Percentiles rank a stretch among this genome's conserved stretches.
phyloP scores from a whole-genome alignment of 495 filamentous ascomycete species.

The Penicillium chermesinum region DNA sequence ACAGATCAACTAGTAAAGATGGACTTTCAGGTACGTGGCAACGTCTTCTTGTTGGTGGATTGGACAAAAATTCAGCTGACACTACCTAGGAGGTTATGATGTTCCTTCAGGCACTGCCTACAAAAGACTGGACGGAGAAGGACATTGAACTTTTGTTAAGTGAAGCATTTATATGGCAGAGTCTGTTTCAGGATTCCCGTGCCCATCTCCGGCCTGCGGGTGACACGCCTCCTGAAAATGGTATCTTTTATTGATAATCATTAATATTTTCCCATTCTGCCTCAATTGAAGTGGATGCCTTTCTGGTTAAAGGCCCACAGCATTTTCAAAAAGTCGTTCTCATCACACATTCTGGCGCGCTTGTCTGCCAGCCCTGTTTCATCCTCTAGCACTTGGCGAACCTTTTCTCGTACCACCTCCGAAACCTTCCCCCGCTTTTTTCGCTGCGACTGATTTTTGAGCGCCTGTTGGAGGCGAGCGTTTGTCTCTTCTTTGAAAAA shows the following conservation, averaged over 20 bases:
- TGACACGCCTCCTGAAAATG: constrained; percentile 36
- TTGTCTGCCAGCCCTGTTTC: constrained; percentile 73
- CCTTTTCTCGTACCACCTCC: constrained; percentile 73
- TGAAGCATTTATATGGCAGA: constrained; percentile 96
- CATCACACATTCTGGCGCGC: constrained; percentile 77
- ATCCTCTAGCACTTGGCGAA: constrained; percentile 72
- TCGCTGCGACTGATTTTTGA: constrained; percentile 47
- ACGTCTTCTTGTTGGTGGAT: not conserved
- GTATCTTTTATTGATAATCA: constrained; percentile 39
- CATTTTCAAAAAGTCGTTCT: constrained; percentile 79
- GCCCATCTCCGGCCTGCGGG: constrained; percentile 66
- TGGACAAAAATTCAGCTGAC: too few relatives aligned
- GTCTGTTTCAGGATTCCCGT: constrained; percentile 79
- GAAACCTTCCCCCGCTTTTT: constrained; percentile 72
- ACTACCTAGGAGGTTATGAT: constrained; percentile 85
- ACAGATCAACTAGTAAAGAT: constrained; percentile 90
- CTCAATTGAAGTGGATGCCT: constrained; percentile 85
- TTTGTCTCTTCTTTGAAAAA: constrained; percentile 70
- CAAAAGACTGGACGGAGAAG: constrained; percentile 94
- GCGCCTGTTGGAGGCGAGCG: constrained; percentile 35
- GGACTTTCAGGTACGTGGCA: constrained; percentile 68
- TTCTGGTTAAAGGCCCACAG: constrained; percentile 80
- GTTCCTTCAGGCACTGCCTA: constrained; percentile 94
- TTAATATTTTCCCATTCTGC: constrained; percentile 31
- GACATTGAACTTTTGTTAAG: constrained; percentile 93